Percentiles rank a stretch among this genome's conserved stretches.
Evolutionary conservation across 306 rosid species (phyloP).

Genomic region (Begonia peltatifolia): DNA sequence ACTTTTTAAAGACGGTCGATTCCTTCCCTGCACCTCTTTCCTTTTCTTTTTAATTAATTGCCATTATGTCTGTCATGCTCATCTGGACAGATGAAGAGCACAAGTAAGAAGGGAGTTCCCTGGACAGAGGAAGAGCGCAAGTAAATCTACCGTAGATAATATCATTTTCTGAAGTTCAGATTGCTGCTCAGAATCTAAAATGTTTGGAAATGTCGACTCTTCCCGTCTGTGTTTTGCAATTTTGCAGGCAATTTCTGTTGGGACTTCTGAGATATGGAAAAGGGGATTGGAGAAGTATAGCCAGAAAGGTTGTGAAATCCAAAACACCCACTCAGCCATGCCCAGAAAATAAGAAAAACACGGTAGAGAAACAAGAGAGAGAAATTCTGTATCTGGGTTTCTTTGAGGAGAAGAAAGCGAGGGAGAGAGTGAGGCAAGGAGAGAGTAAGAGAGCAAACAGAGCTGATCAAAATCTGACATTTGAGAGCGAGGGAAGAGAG

Average conservation of each 20-base stretch:
- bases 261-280: slow-evolving; percentile 79
- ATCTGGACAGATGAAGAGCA: slow-evolving; percentile 76
- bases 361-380: too few relatives aligned
- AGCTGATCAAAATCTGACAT: too few relatives aligned
- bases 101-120: slow-evolving; percentile 52
- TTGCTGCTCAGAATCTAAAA: too few relatives aligned
- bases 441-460: too few relatives aligned
- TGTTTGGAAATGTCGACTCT: too few relatives aligned
- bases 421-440: too few relatives aligned
- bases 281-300: slow-evolving; percentile 92
- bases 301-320: slow-evolving; percentile 59
- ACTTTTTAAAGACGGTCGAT: slow-evolving; percentile 9
- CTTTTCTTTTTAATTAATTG: slow-evolving; percentile 7
- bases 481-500: too few relatives aligned
- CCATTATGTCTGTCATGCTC: neutral
- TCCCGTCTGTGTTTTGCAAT: neutral
- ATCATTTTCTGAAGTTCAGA: neutral
- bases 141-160: slow-evolving; percentile 16
- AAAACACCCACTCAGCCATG: slow-evolving; percentile 49
- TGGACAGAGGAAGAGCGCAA: slow-evolving; percentile 89
- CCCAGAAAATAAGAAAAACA: too few relatives aligned
- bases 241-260: slow-evolving; percentile 61
- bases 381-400: too few relatives aligned
- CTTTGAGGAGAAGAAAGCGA: too few relatives aligned
- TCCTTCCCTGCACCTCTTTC: slow-evolving; percentile 8